These are phyloP conservation scores for Malassezia slooffiae DNA, from an alignment of 1,284 basidiomycete genomes.

Conservation along the genomic window DNA sequence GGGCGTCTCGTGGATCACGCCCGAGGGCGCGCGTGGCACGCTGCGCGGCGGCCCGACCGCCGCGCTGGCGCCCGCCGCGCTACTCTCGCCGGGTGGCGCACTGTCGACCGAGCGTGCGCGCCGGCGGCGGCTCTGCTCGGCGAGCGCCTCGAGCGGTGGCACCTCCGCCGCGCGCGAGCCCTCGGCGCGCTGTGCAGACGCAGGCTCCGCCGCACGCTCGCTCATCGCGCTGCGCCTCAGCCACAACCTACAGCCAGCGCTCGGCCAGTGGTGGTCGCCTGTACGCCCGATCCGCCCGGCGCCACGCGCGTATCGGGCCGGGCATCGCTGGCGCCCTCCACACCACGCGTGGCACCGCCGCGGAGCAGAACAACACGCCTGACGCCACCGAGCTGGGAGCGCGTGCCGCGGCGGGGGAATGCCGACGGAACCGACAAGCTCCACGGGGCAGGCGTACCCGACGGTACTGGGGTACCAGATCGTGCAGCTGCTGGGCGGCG, in stretches of 20 bases:
- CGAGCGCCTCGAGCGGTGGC: constrained; percentile 12
- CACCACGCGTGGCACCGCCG: no score
- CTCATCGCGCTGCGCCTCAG: no score
- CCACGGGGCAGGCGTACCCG: constrained; percentile 39
- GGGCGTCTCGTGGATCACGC: constrained; percentile 40
- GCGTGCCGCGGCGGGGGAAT: no score
- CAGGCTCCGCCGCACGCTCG: background rate
- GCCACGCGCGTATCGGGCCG: no score
- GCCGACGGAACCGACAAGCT: constrained; percentile 31
- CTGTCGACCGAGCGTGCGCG: background rate
- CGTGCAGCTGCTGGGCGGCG: constrained; percentile 42
- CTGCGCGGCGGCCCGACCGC: constrained; percentile 1
- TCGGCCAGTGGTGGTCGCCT: no score
- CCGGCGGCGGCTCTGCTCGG: constrained; percentile 1
- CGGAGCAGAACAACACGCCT: no score
- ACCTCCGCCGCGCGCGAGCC: background rate
- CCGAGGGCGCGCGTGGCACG: constrained; percentile 19
- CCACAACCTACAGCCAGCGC: no score
- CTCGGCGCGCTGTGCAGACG: background rate
- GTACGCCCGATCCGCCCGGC: no score
- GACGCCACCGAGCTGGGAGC: no score
- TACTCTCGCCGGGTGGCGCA: background rate
- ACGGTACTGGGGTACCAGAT: constrained; percentile 37
- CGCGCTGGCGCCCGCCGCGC: no score
- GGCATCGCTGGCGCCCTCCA: no score